Evolutionary conservation across 2,329 filamentous ascomycete genomes (phyloP), one percentile per base, ranked within the genome.

Genomic region (Aspergillus proliferans): DNA sequence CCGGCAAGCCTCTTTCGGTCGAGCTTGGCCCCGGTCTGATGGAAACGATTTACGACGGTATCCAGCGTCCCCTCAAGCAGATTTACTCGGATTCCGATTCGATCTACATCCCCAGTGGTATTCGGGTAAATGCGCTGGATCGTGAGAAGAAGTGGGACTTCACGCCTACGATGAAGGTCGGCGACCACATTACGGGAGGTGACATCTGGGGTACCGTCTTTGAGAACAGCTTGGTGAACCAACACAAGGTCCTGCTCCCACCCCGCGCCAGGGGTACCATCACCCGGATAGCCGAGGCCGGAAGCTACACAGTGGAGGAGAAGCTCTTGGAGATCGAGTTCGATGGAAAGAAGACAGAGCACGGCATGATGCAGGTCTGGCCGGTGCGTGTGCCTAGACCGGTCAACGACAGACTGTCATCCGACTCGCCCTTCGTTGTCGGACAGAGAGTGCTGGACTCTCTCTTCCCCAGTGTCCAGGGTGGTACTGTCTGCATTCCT

Each of bases 31-130:
- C 93, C 56, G 93, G 93, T 69, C 78, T 98, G 71, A 89, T 98
- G 82, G 92, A 97, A 76, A 96, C 93, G 59, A 98, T 98, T 72
- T 98, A 97, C 79, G 93, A 98, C 71, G 93, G 93, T 76, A 98
- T 98, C 65, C 93, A 98, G 73, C 86, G 93, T 68, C 93, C 93
- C 45, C 84, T 98, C 62, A 86, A 86, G 74, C 84, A 82, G 58
- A 98, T 98, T 64, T 78, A 88, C 60, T 76, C 85, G 38, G 73
- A 81, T 44, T 84, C 90, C 46, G 77, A 89, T 66, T 90, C 88
- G 72, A 98, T 98, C 72, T 98, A 98, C 73, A 98, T 98, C 57
- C 93, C 93, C 64, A 88, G 93, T 61, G 93, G 93, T 71, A 92
- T 98, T 67, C 75, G 87, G 49, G 82, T 91, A 30, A 89, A 92